Base-by-base conservation (phyloP, 2,329 filamentous ascomycete species). In the Alternaria burnsii region DNA sequence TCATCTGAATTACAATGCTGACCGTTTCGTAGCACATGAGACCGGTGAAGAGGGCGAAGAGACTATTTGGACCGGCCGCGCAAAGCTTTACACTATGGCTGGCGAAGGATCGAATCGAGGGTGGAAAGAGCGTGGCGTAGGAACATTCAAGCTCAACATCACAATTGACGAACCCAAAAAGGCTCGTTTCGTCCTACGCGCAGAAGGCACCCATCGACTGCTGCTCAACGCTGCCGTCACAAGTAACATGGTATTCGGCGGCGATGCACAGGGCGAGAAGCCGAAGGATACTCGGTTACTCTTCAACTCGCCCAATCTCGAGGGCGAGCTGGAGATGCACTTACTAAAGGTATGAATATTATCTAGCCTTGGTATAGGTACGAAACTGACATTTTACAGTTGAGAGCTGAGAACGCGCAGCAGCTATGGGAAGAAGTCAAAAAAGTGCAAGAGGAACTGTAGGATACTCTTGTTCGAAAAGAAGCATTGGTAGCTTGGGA, bases 61-160 rank as follows among this genome's bases (percentile, higher is more conserved):
- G 20, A 94, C 91, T 2, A 81, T 92, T 50, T 87, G 94, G 73
- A 86, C 88, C 44, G 88, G 91, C 60, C 89, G 94, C 66, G 91
- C 92, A 20, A 97, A 96, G 78, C 87, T 98, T 59, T 98, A 92
- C 81, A 86, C 90, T 59, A 91, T 95, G 71, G 88, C 87, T 65
- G 83, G 84, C 36, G 85, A 84, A 46, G 73, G 70, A 6, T 71
- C 72, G 34, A 80, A 79, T 66, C 86, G 86, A 55, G 89, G 88
- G 47, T 98, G 94, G 94, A 94, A 94, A 78, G 94, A 98, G 80
- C 89, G 94, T 53, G 94, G 94, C 12, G 86, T 89, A 4, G 94
- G 94, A 44, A 90, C 90, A 69, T 84, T 97, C 68, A 95, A 95
- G 80, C 85, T 97, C 76, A 97, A 97, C 71, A 62, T 76, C 34